phyloP scores from a whole-genome alignment of 352 stramenopile species.

The Thalassiosira allenii region DNA sequence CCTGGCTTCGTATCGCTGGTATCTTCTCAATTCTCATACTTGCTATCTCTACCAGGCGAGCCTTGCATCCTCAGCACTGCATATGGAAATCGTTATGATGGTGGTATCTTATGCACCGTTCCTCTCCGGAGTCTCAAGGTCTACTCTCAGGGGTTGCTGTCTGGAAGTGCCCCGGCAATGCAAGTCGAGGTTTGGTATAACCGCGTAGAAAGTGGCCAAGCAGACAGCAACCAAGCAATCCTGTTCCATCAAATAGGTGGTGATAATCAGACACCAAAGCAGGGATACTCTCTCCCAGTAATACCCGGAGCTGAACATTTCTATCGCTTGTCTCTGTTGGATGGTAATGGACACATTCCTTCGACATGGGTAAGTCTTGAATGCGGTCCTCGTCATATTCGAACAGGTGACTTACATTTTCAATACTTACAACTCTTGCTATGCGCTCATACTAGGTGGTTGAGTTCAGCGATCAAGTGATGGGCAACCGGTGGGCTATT shows the following conservation, averaged over 20 bases:
- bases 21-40: constrained; percentile 59
- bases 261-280: constrained; percentile 31
- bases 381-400: too few species aligned
- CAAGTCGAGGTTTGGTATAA: constrained; percentile 66
- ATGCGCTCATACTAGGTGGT: too few species aligned
- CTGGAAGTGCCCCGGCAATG: constrained; percentile 43
- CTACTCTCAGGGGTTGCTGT: constrained; percentile 44
- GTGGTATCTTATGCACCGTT: constrained; percentile 69
- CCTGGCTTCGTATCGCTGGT: constrained; percentile 65
- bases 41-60: constrained; percentile 46
- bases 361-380: constrained; percentile 67
- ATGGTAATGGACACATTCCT: constrained; percentile 48
- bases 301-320: constrained; percentile 40
- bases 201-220: neutral
- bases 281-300: constrained; percentile 73
- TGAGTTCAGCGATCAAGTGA: too few species aligned
- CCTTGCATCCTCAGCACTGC: constrained; percentile 46
- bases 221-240: constrained; percentile 42
- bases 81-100: constrained; percentile 50
- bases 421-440: too few species aligned
- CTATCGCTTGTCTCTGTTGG: constrained; percentile 62
- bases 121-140: constrained; percentile 69
- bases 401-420: too few species aligned
- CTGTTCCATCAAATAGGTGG: constrained; percentile 56
- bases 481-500: constrained; percentile 54